phyloP scores from a whole-genome alignment of 108 stramenopile species.

The Discostella stelligeroides region DNA sequence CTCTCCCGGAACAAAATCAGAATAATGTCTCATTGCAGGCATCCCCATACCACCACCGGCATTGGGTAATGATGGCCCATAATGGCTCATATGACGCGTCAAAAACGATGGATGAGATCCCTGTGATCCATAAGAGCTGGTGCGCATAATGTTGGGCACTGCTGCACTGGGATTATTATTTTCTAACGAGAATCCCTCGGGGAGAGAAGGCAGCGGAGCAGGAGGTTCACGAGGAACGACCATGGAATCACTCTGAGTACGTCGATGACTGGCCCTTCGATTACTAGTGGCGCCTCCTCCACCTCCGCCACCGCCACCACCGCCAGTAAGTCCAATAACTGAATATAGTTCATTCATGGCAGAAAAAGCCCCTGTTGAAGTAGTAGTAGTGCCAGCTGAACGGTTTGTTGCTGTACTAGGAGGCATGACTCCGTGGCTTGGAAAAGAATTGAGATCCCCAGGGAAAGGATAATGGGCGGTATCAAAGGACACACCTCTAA shows the following conservation, averaged over 20 bases:
- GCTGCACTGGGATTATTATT: constrained; percentile 6
- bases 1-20: no score
- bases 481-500: constrained; percentile 10
- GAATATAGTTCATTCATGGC: constrained; percentile 39
- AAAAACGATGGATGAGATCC: not conserved
- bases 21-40: not conserved
- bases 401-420: constrained; percentile 7
- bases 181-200: constrained; percentile 4
- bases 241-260: constrained; percentile 36
- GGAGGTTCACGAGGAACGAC: constrained; percentile 7
- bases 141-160: constrained; percentile 7
- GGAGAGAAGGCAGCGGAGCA: constrained; percentile 7
- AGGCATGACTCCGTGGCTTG: constrained; percentile 15
- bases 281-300: no score
- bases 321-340: constrained; percentile 19
- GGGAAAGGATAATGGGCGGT: constrained; percentile 6
- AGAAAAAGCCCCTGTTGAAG: constrained; percentile 22
- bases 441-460: not conserved
- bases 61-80: constrained; percentile 2
- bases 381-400: not conserved
- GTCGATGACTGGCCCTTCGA: constrained; percentile 14
- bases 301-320: not conserved
- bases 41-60: constrained; percentile 8
- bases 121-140: constrained; percentile 12
- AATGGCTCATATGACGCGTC: not conserved